Evolutionary conservation across 768 basidiomycete species (phyloP).

Genomic region (Agaricus subrufescens): DNA sequence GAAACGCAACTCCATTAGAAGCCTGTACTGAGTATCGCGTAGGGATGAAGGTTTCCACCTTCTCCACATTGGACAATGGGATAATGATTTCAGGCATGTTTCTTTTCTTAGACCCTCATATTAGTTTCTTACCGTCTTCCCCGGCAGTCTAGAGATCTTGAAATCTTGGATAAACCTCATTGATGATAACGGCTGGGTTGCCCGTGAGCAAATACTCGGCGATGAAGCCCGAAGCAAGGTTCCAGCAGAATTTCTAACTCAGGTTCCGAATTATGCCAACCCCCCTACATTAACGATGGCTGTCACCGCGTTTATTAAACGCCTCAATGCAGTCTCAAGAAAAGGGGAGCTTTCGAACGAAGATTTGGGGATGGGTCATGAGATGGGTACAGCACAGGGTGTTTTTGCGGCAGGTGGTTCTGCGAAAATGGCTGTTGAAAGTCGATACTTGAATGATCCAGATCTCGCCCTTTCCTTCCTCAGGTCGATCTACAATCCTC

Average conservation of each 20-base stretch:
- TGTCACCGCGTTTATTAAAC: conserved; percentile 82
- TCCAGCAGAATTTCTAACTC: conserved; percentile 84
- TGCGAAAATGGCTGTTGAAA: conserved; percentile 20
- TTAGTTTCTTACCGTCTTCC: neutral
- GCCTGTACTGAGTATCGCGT: conserved; percentile 11
- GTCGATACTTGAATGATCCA: conserved; percentile 51
- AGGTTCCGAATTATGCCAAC: conserved; percentile 92
- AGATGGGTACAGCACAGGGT: conserved; percentile 51
- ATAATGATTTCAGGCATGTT: conserved; percentile 65
- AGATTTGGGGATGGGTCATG: conserved; percentile 64
- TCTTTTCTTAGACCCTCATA: neutral
- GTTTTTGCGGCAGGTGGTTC: conserved; percentile 30
- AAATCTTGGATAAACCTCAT: conserved; percentile 88
- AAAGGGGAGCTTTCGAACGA: conserved; percentile 43
- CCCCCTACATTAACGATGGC: conserved; percentile 95
- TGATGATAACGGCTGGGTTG: conserved; percentile 95
- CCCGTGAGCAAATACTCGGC: conserved; percentile 92
- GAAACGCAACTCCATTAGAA: neutral
- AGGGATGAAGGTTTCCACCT: conserved; percentile 99
- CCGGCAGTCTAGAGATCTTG: conserved; percentile 75
- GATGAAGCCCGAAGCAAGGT: conserved; percentile 96
- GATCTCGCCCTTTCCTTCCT: conserved; percentile 65
- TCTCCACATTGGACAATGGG: conserved; percentile 87
- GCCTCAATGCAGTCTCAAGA: conserved; percentile 43
- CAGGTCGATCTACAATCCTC: conserved; percentile 72